Evolutionary conservation across 2,329 filamentous ascomycete species (phyloP).

Genomic region (Colletotrichum tofieldiae): DNA sequence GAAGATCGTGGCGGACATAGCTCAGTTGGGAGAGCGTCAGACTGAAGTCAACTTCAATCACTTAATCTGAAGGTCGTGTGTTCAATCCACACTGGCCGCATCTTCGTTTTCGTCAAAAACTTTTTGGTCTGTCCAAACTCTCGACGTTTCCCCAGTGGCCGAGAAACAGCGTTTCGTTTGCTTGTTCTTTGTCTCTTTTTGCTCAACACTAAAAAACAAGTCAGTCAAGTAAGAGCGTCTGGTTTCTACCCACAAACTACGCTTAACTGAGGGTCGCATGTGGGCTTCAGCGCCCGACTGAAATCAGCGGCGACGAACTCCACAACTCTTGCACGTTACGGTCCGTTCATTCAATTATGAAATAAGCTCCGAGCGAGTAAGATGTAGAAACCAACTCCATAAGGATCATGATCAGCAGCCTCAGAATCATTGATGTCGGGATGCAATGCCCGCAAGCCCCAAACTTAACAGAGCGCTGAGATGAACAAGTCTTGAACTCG

Average conservation of each 20-base stretch:
- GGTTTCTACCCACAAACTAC: not conserved
- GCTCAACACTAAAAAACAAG: not conserved
- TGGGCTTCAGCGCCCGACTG: not conserved
- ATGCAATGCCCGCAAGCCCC: not conserved
- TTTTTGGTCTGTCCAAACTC: not conserved
- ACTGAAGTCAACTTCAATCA: constrained; percentile 43
- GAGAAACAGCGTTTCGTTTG: too few relatives aligned
- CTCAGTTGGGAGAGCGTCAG: constrained; percentile 44
- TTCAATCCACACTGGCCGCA: constrained; percentile 43
- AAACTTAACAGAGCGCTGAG: not conserved
- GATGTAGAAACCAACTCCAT: not conserved
- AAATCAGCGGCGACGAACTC: not conserved
- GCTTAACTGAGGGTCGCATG: not conserved
- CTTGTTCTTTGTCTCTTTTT: too few relatives aligned
- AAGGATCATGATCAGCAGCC: not conserved
- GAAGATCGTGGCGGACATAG: constrained; percentile 38
- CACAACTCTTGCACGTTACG: not conserved
- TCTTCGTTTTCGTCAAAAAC: not conserved
- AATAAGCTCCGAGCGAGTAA: not conserved
- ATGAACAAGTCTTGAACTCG: not conserved
- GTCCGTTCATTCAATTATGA: too few relatives aligned
- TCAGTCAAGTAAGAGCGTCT: not conserved
- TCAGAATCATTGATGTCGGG: not conserved
- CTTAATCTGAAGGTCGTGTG: constrained; percentile 41
- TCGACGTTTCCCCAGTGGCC: too few relatives aligned